A percentile compares a stretch with the other conserved stretches of the same genome.
Conservation (phyloP, 2,329 filamentous ascomycete genomes). For the Pleurostoma richardsiae region DNA sequence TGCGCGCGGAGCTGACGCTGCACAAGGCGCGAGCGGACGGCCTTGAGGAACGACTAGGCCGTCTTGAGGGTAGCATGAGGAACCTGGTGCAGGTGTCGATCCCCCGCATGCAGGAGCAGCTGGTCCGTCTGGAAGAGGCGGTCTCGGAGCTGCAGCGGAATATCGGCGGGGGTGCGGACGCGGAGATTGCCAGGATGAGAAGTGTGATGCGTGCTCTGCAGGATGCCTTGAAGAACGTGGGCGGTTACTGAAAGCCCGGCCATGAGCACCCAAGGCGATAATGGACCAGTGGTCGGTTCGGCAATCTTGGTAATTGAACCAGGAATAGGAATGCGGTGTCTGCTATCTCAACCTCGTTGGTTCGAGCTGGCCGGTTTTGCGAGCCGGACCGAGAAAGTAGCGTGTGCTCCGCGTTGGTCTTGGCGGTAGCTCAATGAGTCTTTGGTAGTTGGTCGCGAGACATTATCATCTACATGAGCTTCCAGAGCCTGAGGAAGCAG, state of each 20-base stretch:
- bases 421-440: too few relatives aligned
- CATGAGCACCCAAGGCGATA: too few relatives aligned
- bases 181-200: conserved; percentile 7
- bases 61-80: not conserved
- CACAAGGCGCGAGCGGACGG: not conserved
- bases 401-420: too few relatives aligned
- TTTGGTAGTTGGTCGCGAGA: too few relatives aligned
- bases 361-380: too few relatives aligned
- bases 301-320: too few relatives aligned
- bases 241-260: not conserved
- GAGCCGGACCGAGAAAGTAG: too few relatives aligned
- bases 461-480: too few relatives aligned
- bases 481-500: too few relatives aligned
- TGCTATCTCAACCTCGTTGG: too few relatives aligned
- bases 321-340: too few relatives aligned
- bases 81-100: not conserved
- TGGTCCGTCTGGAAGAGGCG: not conserved
- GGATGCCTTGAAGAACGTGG: conserved; percentile 2
- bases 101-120: not conserved
- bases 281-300: too few relatives aligned
- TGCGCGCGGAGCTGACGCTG: not conserved
- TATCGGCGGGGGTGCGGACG: conserved; percentile 3
- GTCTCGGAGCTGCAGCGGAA: conserved; percentile 1
- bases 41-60: not conserved
- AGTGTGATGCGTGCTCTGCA: conserved; percentile 2